Conservation (phyloP, 306 rosid genomes). For the Ceratonia siliqua region DNA sequence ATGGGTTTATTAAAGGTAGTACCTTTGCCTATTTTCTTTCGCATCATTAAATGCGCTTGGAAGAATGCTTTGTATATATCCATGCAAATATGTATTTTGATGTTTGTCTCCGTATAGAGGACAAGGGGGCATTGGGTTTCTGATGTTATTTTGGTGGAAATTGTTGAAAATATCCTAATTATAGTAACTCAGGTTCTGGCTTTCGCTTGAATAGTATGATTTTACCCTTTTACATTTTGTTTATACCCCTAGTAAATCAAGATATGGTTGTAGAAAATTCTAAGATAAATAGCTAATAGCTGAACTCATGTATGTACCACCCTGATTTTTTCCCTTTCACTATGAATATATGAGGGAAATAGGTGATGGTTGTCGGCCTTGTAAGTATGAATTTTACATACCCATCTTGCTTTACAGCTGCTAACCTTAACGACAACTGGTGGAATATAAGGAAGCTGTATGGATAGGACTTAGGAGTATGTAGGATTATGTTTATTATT, state of each 20-base stretch:
- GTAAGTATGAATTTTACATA: not conserved
- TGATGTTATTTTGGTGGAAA: not conserved
- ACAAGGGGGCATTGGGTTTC: not conserved
- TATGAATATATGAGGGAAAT: not conserved
- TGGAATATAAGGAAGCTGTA: not conserved
- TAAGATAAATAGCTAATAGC: not conserved
- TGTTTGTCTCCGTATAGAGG: not conserved
- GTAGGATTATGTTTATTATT: not conserved
- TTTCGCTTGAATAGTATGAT: not conserved
- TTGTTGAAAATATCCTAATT: no score
- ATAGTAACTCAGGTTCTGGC: not conserved
- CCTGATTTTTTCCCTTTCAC: not conserved
- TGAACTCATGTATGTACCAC: not conserved
- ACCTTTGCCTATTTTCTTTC: not conserved
- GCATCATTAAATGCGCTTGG: not conserved
- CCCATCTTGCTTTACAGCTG: no score
- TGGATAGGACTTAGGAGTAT: not conserved
- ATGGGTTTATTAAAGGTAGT: not conserved
- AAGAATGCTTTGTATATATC: not conserved
- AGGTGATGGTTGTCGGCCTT: not conserved
- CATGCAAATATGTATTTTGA: not conserved
- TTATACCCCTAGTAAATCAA: not conserved
- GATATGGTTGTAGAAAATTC: not conserved
- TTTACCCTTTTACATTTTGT: not conserved
- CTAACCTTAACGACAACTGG: not conserved